Evolutionary conservation across 768 basidiomycete species (phyloP), one percentile per base, ranked within the genome.

Genomic region (Xerocomellus dryophilus): DNA sequence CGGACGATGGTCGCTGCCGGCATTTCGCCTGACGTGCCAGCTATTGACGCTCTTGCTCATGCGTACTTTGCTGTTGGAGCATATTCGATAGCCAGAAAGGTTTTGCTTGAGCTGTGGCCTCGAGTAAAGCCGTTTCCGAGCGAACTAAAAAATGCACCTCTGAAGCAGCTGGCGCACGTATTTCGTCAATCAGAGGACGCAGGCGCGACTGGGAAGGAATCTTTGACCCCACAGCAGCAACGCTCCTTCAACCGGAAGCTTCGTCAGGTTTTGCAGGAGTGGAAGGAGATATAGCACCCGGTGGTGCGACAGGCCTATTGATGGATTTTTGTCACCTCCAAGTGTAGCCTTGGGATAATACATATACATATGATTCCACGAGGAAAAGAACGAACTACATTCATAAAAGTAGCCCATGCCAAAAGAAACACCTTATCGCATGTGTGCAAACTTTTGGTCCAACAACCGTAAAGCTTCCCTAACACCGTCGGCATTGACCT

Each of bases 401-500:
- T 43, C 42, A 27, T 51, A 54, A 34, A 51, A 38, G 18, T n/a
- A n/a, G n/a, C n/a, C 29, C 42, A 18, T 20, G 32, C 32, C 17
- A 23, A 46, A 5, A 21, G 2, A 53, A n/a, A 32, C 5, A 35
- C 50, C 54, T 52, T 67, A 70, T 35, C 69, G 68, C 42, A 61
- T 66, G 47, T 73, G 74, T 53, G 76, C 71, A 68, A 81, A 81
- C 60, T 81, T 85, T 41, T 80, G 72, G 64, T 93, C 90, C 35
- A 93, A 76, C 23, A 93, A 67, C 54, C 85, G 83, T 21, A 93
- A 70, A 7, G 90, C 90, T 58, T 90, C 86, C 47, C 76, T 81
- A 27, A 93, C 86, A 17, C 82, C 87, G 52, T 87, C 86, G 17
- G 83, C 74, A 56, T 82, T 81, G 14, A 93, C 91, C 65, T 87